These are phyloP conservation scores for Pseudotulostoma volvatum DNA, from an alignment of 495 filamentous ascomycete genomes.

Conservation along the genomic window DNA sequence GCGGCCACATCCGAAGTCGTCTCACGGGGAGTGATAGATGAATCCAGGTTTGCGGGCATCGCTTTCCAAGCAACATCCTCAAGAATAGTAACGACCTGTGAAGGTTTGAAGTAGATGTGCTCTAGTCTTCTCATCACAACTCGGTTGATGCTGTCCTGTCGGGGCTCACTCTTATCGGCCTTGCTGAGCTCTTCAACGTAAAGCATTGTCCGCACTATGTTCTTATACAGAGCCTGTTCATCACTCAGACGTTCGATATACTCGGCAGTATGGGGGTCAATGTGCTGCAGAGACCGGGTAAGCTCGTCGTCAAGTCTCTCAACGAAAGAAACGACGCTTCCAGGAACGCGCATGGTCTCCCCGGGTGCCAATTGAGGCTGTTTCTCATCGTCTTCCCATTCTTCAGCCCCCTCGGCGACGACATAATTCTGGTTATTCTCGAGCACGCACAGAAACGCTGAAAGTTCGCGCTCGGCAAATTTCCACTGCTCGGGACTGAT, in stretches of 20 bases:
- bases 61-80: constrained; percentile 87
- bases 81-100: constrained; percentile 79
- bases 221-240: constrained; percentile 81
- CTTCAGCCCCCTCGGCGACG: constrained; percentile 79
- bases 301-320: constrained; percentile 97
- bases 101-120: constrained; percentile 98
- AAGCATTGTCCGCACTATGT: constrained; percentile 68
- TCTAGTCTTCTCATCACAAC: constrained; percentile 87
- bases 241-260: constrained; percentile 92
- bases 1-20: constrained; percentile 44
- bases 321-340: constrained; percentile 84
- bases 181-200: constrained; percentile 71
- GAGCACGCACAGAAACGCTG: constrained; percentile 57
- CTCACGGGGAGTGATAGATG: constrained; percentile 58
- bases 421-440: constrained; percentile 62
- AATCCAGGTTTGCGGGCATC: constrained; percentile 54
- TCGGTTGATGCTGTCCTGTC: constrained; percentile 75
- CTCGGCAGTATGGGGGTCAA: constrained; percentile 96
- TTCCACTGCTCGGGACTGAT: constrained; percentile 99
- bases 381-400: constrained; percentile 99
- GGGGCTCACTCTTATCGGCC: constrained; percentile 50
- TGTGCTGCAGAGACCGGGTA: constrained; percentile 83
- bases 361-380: constrained; percentile 51
- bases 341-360: constrained; percentile 73
- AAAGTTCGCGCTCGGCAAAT: constrained; percentile 71